Percentiles rank a stretch among this genome's conserved stretches.
Conservation (phyloP, 1,284 basidiomycete genomes). For the Apiotrichum gracile region DNA sequence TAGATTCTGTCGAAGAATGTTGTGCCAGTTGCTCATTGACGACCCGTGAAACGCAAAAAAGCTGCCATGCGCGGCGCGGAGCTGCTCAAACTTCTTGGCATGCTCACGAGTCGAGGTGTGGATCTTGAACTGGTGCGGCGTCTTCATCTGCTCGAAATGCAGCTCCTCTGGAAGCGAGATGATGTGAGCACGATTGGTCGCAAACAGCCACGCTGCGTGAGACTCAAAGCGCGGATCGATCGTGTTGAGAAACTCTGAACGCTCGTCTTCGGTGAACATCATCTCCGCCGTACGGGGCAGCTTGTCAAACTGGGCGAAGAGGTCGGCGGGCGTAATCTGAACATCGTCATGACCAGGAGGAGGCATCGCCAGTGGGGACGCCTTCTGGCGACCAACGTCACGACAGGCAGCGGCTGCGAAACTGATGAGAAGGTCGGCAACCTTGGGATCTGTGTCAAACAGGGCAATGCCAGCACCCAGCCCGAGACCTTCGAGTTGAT, state of each 20-base stretch:
- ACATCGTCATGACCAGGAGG: neutral
- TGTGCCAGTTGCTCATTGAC: constrained; percentile 10
- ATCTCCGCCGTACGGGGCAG: neutral
- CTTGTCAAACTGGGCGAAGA: neutral
- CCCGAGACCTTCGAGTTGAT: constrained; percentile 6
- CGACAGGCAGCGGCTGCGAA: neutral
- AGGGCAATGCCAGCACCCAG: constrained; percentile 5
- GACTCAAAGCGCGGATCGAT: neutral
- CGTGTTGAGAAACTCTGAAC: neutral
- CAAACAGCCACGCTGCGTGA: constrained; percentile 7
- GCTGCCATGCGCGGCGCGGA: constrained; percentile 3
- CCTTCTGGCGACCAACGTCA: neutral
- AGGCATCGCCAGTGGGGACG: neutral
- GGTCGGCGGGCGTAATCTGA: neutral
- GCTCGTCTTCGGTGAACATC: neutral
- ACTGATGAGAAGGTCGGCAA: constrained; percentile 8
- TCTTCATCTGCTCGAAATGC: constrained; percentile 1
- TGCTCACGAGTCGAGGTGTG: constrained; percentile 11
- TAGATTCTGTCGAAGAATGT: constrained; percentile 13
- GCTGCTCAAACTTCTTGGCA: constrained; percentile 5
- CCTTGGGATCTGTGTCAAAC: constrained; percentile 2
- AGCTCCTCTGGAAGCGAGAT: neutral
- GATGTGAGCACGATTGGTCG: constrained; percentile 12
- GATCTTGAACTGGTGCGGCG: constrained; percentile 7
- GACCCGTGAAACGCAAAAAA: constrained; percentile 9